Evolutionary conservation across 225 moss, liverwort and hornwort genomes (phyloP).

Genomic region (Anthoceros angustus): DNA sequence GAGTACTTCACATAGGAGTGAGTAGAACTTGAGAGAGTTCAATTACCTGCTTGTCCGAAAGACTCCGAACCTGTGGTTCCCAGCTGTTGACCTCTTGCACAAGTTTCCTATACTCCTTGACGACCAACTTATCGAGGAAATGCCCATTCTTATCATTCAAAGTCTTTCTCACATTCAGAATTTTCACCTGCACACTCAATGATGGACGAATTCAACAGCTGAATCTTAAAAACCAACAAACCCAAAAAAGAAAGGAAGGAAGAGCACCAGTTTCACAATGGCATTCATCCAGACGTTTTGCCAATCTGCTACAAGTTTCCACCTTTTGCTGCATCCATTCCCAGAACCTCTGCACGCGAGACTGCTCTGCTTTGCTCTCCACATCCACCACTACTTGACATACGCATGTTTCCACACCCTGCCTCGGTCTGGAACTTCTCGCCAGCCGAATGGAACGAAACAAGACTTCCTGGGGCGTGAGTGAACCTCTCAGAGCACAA

Average conservation of each 20-base stretch:
- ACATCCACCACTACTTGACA: not conserved
- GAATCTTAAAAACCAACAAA: not conserved
- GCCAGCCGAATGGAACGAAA: no score
- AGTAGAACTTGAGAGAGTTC: not conserved
- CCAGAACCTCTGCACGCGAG: not conserved
- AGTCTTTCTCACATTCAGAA: conserved; percentile 29
- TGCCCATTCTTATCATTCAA: conserved; percentile 44
- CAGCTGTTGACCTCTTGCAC: conserved; percentile 57
- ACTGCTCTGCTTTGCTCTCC: not conserved
- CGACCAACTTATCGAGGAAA: conserved; percentile 71
- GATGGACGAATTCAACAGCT: not conserved
- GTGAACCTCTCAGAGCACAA: no score
- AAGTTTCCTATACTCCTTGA: conserved; percentile 63
- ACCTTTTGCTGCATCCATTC: not conserved
- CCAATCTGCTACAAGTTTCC: not conserved
- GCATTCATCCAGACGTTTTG: no score
- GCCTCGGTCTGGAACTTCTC: no score
- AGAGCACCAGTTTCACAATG: no score
- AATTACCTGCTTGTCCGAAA: conserved; percentile 38
- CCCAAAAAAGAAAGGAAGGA: not conserved
- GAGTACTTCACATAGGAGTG: not conserved
- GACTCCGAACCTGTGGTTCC: conserved; percentile 29
- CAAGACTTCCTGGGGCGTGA: no score
- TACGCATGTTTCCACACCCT: not conserved
- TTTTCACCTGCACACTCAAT: conserved; percentile 13